Evolutionary conservation across 129 eudicot species (phyloP).

Genomic region (Daucus carota): DH1_v3.0 NC_030386.2:37210001-37210500

Average conservation of each 20-base stretch:
- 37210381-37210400: background rate
- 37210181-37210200: conserved; percentile 13
- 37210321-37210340: background rate
- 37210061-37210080: conserved; percentile 98
- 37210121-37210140: conserved; percentile 92
- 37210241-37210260: background rate
- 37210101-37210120: conserved; percentile 77
- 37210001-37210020: background rate
- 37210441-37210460: background rate
- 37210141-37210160: conserved; percentile 37
- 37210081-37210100: conserved; percentile 97
- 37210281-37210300: background rate
- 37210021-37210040: conserved; percentile 1
- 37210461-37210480: background rate
- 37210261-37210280: too few relatives aligned
- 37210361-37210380: background rate
- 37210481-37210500: background rate
- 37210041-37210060: conserved; percentile 79
- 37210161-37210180: conserved; percentile 15
- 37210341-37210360: background rate
- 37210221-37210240: conserved; percentile 24
- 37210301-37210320: too few relatives aligned
- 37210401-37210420: background rate
- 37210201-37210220: conserved; percentile 26
- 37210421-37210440: background rate